Percentiles rank a stretch among this genome's conserved stretches.
Conservation (phyloP, 805 yeast genomes). For the Kluyveromyces wickerhamii region DNA sequence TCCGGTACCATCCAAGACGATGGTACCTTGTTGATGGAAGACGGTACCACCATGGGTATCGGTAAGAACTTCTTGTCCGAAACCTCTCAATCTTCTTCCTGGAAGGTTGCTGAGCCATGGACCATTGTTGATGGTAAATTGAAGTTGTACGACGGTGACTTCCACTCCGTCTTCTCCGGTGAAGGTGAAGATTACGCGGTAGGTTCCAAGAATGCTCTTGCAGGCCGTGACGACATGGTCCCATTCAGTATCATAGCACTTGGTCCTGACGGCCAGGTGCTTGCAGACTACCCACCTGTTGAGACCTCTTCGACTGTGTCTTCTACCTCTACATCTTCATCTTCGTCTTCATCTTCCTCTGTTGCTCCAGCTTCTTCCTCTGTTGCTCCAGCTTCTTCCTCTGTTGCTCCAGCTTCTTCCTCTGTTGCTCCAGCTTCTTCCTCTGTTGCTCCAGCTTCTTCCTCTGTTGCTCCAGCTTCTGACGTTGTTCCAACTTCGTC, state of each 20-base stretch:
- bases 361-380: background rate
- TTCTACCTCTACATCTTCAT: background rate
- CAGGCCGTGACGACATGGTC: background rate
- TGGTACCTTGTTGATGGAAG: conserved; percentile 1
- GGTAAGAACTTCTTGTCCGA: background rate
- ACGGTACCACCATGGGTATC: conserved; percentile 1
- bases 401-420: too few species aligned
- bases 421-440: too few species aligned
- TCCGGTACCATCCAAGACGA: background rate
- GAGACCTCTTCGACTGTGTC: background rate
- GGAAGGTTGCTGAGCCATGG: conserved; percentile 3
- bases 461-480: too few species aligned
- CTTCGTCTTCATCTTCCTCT: background rate
- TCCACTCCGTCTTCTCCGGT: background rate
- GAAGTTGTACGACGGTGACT: conserved; percentile 1
- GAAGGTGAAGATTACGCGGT: background rate
- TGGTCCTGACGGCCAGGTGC: background rate
- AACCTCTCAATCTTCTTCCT: background rate
- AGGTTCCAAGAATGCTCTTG: background rate
- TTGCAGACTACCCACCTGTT: background rate
- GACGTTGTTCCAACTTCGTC: too few species aligned
- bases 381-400: too few species aligned
- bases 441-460: too few species aligned
- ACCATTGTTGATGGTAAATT: background rate
- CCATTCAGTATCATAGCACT: background rate